phyloP scores from a whole-genome alignment of 306 rosid species.

The Lathyrus sativus region DNA sequence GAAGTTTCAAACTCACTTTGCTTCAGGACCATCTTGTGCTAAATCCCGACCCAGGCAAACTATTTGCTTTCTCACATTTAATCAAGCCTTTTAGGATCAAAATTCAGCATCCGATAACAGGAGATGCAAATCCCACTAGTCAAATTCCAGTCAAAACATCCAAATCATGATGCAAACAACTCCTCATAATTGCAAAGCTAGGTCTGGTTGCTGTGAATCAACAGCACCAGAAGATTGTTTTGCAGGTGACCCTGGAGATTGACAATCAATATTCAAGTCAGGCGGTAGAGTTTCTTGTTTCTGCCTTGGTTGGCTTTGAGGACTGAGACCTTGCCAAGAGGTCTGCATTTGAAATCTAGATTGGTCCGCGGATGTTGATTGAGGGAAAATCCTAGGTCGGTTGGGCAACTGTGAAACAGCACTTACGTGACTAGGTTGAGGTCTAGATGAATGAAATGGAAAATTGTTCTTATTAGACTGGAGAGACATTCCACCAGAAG shows the following conservation, averaged over 20 bases:
- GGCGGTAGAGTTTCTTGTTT: conserved; percentile 86
- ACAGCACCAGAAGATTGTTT: conserved; percentile 83
- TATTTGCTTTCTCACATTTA: conserved; percentile 27
- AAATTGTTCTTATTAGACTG: conserved; percentile 58
- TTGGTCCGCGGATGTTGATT: conserved; percentile 62
- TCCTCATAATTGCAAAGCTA: conserved; percentile 86
- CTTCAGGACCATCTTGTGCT: conserved; percentile 11
- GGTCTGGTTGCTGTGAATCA: conserved; percentile 99
- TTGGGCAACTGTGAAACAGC: conserved; percentile 57
- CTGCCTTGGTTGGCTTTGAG: conserved; percentile 65
- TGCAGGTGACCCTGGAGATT: conserved; percentile 86
- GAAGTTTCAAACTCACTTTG: conserved; percentile 35
- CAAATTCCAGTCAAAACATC: conserved; percentile 32
- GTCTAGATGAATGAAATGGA: conserved; percentile 60
- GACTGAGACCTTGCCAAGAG: conserved; percentile 68
- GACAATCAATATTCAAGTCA: conserved; percentile 91
- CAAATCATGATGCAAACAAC: conserved; percentile 53
- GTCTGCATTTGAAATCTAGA: conserved; percentile 76
- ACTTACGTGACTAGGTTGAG: conserved; percentile 54
- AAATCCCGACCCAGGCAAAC: conserved; percentile 28
- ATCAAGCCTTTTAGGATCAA: conserved; percentile 35
- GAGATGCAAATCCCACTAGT: conserved; percentile 34
- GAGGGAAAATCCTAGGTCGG: conserved; percentile 66
- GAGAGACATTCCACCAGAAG: conserved; percentile 58
- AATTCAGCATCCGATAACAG: conserved; percentile 30